phyloP scores from a whole-genome alignment of 768 basidiomycete genomes.

The Kwoniella dendrophila region DNA sequence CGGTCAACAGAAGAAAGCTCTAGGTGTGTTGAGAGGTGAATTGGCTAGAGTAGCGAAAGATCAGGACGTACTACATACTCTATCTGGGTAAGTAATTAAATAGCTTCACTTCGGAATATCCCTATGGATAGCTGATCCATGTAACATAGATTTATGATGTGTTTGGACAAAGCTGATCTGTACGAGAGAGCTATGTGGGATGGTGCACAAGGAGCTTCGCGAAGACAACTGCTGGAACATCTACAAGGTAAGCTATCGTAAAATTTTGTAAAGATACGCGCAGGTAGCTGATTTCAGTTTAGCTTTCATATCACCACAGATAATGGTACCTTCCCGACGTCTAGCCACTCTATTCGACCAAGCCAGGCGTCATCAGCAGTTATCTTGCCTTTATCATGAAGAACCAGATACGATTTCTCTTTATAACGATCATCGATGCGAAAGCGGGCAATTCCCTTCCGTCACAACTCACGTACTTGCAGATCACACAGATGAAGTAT shows the following conservation, averaged over 20 bases:
- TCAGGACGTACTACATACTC: slow-evolving; percentile 75
- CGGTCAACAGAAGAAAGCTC: slow-evolving; percentile 74
- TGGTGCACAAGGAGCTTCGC: slow-evolving; percentile 77
- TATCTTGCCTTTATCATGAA: slow-evolving; percentile 85
- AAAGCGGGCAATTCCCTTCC: slow-evolving; percentile 75
- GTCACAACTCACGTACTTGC: slow-evolving; percentile 80
- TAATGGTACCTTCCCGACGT: slow-evolving; percentile 91
- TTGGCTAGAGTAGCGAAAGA: slow-evolving; percentile 79
- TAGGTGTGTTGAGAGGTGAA: slow-evolving; percentile 83
- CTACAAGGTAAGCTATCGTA: slow-evolving; percentile 69
- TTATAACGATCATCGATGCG: slow-evolving; percentile 82
- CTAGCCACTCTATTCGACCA: slow-evolving; percentile 83
- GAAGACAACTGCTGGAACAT: slow-evolving; percentile 71
- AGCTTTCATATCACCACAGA: slow-evolving; percentile 86
- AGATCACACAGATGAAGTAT: slow-evolving; percentile 90
- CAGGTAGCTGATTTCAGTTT: slow-evolving; percentile 13
- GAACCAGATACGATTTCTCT: slow-evolving; percentile 68
- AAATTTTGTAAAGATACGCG: background rate
- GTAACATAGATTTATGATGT: slow-evolving; percentile 80
- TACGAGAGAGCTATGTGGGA: slow-evolving; percentile 83
- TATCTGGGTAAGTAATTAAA: slow-evolving; percentile 73
- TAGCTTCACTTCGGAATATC: background rate
- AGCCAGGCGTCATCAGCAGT: slow-evolving; percentile 76
- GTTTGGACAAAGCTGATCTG: slow-evolving; percentile 78
- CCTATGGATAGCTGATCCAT: slow-evolving; percentile 25